These are phyloP conservation scores for Solidago caesia DNA, from an alignment of 129 eudicot species.

Conservation along the genomic window DNA sequence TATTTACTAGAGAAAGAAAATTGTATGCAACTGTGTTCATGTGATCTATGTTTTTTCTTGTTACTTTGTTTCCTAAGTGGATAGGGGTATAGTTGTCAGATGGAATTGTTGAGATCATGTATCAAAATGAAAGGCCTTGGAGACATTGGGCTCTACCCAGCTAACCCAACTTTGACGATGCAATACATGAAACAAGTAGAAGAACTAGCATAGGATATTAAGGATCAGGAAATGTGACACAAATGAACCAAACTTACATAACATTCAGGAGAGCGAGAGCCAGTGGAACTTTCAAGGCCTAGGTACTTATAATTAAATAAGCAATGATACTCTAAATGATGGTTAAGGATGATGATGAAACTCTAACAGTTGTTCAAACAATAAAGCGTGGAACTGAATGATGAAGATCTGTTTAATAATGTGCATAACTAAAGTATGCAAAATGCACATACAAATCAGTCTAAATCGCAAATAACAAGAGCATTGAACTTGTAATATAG, in stretches of 20 bases:
- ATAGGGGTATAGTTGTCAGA: not conserved
- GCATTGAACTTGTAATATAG: constrained; percentile 8
- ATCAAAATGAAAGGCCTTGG: not conserved
- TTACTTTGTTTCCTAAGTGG: not conserved
- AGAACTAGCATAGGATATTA: not conserved
- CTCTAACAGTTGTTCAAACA: not conserved
- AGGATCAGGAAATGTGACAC: not conserved
- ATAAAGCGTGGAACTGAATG: not conserved
- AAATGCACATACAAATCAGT: constrained; percentile 15
- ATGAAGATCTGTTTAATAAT: not conserved
- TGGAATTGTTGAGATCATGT: not conserved
- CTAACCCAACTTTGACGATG: not conserved
- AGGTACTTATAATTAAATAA: not conserved
- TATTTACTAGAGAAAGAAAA: not conserved
- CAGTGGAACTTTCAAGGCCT: not conserved
- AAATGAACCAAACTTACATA: not conserved
- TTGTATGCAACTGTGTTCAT: not conserved
- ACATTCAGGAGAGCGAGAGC: not conserved
- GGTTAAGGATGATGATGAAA: not conserved
- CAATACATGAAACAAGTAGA: not conserved
- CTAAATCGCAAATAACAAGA: constrained; percentile 13
- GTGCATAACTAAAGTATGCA: constrained; percentile 11
- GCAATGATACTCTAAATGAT: not conserved
- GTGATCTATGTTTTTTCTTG: not conserved
- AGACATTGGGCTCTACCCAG: not conserved